These are phyloP conservation scores for Tuber brumale DNA, from an alignment of 495 filamentous ascomycete genomes.

Conservation along the genomic window DNA sequence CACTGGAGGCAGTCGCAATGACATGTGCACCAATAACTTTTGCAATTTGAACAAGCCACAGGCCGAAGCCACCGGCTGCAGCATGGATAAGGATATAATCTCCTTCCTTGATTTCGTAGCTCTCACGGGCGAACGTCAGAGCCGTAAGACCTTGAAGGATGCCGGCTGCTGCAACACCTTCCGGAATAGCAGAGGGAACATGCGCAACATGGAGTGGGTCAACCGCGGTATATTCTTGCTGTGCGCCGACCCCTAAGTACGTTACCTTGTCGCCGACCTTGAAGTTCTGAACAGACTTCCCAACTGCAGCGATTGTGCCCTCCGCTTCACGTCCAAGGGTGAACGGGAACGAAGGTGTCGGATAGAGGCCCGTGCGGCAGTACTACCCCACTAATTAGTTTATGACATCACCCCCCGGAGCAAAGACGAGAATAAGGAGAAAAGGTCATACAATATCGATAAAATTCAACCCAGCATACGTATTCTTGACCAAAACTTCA, in stretches of 20 bases:
- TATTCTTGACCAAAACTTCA: conserved; percentile 77
- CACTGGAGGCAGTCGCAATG: conserved; percentile 74
- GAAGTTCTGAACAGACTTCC: conserved; percentile 44
- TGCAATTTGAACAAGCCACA: conserved; percentile 70
- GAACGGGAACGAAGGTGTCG: conserved; percentile 60
- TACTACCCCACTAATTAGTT: conserved; percentile 47
- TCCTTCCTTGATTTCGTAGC: conserved; percentile 62
- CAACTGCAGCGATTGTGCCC: conserved; percentile 55
- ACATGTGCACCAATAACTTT: conserved; percentile 60
- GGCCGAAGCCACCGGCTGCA: conserved; percentile 81
- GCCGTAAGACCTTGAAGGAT: conserved; percentile 84
- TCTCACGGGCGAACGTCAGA: conserved; percentile 71
- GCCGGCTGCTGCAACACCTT: conserved; percentile 60
- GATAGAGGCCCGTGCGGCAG: conserved; percentile 85
- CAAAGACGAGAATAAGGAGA: neutral
- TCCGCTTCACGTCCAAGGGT: conserved; percentile 79
- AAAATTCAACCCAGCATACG: conserved; percentile 79
- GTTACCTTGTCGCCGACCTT: conserved; percentile 61
- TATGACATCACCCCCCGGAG: neutral
- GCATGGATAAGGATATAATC: conserved; percentile 87
- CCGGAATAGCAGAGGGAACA: conserved; percentile 58
- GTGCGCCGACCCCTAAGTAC: conserved; percentile 55
- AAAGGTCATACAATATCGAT: conserved; percentile 56
- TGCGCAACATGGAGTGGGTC: conserved; percentile 53
- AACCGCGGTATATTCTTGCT: conserved; percentile 71